Percentiles rank a stretch among this genome's conserved stretches.
phyloP scores from a whole-genome alignment of 2,329 filamentous ascomycete genomes.

The Coniella lustricola region DNA sequence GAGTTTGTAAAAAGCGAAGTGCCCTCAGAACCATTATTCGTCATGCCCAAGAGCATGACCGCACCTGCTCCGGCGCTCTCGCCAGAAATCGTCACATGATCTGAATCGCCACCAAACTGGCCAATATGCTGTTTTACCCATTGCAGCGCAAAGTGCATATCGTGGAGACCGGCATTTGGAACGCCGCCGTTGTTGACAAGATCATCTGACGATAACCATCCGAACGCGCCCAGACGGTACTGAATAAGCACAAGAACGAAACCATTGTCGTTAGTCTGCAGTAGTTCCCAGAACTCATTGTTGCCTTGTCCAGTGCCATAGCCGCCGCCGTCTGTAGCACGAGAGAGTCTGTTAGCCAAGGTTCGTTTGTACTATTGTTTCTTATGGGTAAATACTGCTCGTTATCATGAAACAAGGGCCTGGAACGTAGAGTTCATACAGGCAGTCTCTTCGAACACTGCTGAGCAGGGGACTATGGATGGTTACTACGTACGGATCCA shows the following conservation, averaged over 20 bases:
- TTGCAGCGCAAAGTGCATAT: conserved; percentile 52
- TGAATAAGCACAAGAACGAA: conserved; percentile 59
- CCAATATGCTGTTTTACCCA: conserved; percentile 59
- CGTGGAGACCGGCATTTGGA: conserved; percentile 52
- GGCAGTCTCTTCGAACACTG: too few species aligned
- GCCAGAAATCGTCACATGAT: conserved; percentile 59
- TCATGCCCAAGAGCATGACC: conserved; percentile 4
- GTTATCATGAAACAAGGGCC: background rate
- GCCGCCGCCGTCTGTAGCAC: conserved; percentile 1
- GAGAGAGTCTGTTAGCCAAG: background rate
- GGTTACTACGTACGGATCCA: conserved; percentile 7
- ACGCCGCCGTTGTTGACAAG: conserved; percentile 37
- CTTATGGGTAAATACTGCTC: too few species aligned
- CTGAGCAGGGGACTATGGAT: background rate
- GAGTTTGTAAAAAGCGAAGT: conserved; percentile 10
- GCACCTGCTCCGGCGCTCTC: conserved; percentile 43
- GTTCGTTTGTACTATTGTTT: too few species aligned
- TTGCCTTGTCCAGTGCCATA: conserved; percentile 9
- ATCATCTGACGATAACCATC: conserved; percentile 52
- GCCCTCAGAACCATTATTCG: conserved; percentile 4
- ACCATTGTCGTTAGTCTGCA: conserved; percentile 1
- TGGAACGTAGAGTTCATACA: background rate
- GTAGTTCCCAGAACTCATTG: conserved; percentile 5
- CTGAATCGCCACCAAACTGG: conserved; percentile 36
- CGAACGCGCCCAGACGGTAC: conserved; percentile 57